Evolutionary conservation across 345 rosid species (phyloP), one percentile per base, ranked within the genome.

Genomic region (Sisymbrium irio): DNA sequence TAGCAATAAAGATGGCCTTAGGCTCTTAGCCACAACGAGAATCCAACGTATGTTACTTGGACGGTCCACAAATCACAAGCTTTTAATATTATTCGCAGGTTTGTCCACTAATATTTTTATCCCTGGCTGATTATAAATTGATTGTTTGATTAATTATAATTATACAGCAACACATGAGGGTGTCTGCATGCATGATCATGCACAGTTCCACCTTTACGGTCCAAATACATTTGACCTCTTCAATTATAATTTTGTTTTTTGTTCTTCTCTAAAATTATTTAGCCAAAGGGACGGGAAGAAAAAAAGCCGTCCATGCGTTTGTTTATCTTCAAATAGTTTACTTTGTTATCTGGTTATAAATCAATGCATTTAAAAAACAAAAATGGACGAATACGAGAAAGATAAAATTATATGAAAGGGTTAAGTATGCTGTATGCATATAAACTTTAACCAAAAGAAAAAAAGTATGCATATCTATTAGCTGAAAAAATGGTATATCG

Each of bases 141-240:
- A 40, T 9, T 22, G 27, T 9, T 35, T 18, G 11, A 39, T 50
- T 58, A 30, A 14, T 32, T 27, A 28, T 32, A 39, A 4, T 45
- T 17, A 41, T 10, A 72, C 56, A n/a, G 47, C 45, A n/a, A 3
- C 42, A 32, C 19, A 60, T 6, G 45, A 54, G 64, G n/a, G 14
- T 49, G 30, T 22, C 56, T 32, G 17, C 69, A 67, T 67, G 55
- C 78, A 67, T 67, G 74, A 61, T 14, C 69, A 60, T 19, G 79
- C 55, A 75, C 40, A 51, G 0, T 32, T 1, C 74, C 79, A 20
- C 37, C 8, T 75, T 67, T 41, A 61, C 56, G 47, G 78, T 53
- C 47, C 18, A 35, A 1, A 75, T 75, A 61, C 69, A 61, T 61
- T 75, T 67, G 78, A 67, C 73, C 57, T 50, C 56, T 25, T 74